Conservation (phyloP, 345 rosid genomes). For the Combretum micranthum region DNA sequence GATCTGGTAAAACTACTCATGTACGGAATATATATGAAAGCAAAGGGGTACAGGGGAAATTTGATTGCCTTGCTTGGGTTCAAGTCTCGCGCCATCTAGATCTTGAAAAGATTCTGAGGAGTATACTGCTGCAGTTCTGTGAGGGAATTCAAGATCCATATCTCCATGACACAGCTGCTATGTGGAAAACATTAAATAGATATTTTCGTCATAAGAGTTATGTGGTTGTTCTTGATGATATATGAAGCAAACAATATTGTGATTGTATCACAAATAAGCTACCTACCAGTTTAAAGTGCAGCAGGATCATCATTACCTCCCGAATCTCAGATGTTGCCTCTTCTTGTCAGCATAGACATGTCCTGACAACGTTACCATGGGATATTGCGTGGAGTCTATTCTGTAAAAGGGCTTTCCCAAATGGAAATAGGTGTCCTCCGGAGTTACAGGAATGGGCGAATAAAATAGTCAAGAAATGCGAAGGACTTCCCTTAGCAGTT, state of each 20-base stretch:
- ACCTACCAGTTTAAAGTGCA: background rate
- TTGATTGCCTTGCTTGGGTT: slow-evolving; percentile 10
- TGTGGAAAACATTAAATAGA: background rate
- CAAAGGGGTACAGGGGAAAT: slow-evolving; percentile 8
- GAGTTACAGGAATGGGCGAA: slow-evolving; percentile 3
- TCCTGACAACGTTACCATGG: background rate
- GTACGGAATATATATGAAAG: slow-evolving; percentile 11
- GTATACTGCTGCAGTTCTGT: slow-evolving; percentile 1
- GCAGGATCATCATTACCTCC: slow-evolving; percentile 13
- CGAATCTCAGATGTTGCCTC: background rate
- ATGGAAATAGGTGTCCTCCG: background rate
- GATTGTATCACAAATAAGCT: background rate
- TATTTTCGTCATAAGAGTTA: background rate
- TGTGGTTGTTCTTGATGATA: slow-evolving; percentile 10
- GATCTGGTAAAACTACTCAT: slow-evolving; percentile 15
- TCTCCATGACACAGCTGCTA: background rate
- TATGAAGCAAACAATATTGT: slow-evolving; percentile 7
- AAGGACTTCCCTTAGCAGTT: slow-evolving; percentile 12
- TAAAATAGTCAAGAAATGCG: slow-evolving; percentile 14
- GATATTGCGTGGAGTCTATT: slow-evolving; percentile 2
- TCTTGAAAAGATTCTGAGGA: slow-evolving; percentile 7
- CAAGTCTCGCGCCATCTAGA: slow-evolving; percentile 5
- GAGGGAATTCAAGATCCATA: background rate
- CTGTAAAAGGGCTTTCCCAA: slow-evolving; percentile 5
- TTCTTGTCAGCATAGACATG: background rate